A percentile compares a stretch with the other conserved stretches of the same genome.
Evolutionary conservation across 2,329 filamentous ascomycete genomes (phyloP).

Genomic region (Fusarium virguliforme): DNA sequence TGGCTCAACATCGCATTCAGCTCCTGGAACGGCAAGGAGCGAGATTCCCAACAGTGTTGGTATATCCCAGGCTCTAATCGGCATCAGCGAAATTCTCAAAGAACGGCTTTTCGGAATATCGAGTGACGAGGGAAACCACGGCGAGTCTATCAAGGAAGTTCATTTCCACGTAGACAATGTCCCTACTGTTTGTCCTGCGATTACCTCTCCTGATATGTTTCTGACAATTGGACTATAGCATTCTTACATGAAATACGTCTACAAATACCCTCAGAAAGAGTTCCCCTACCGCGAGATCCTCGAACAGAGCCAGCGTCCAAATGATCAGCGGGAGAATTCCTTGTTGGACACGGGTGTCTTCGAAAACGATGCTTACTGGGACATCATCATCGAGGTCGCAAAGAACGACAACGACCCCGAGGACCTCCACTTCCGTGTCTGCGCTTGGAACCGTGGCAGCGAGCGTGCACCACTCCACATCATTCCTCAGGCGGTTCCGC

Average conservation of each 20-base stretch:
- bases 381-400: constrained; percentile 96
- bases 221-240: constrained; percentile 69
- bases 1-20: constrained; percentile 93
- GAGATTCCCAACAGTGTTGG: constrained; percentile 29
- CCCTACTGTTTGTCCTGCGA: constrained; percentile 66
- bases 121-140: constrained; percentile 97
- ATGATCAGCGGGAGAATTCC: constrained; percentile 89
- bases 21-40: constrained; percentile 99
- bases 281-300: constrained; percentile 93
- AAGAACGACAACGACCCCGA: constrained; percentile 93
- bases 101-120: constrained; percentile 95
- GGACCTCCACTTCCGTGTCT: constrained; percentile 92
- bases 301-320: constrained; percentile 82
- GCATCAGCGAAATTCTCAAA: constrained; percentile 86
- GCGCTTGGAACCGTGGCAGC: constrained; percentile 94
- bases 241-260: constrained; percentile 98
- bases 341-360: constrained; percentile 91
- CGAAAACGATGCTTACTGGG: constrained; percentile 93
- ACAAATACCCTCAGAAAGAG: constrained; percentile 93
- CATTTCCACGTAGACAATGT: constrained; percentile 98
- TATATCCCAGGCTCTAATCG: constrained; percentile 56
- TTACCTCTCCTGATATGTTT: background rate
- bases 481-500: constrained; percentile 94
- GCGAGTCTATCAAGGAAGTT: constrained; percentile 95
- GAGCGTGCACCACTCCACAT: constrained; percentile 94